Percentiles rank a stretch among this genome's conserved stretches.
Conservation (phyloP, 2,329 filamentous ascomycete species). For the Mariannaea elegans region DNA sequence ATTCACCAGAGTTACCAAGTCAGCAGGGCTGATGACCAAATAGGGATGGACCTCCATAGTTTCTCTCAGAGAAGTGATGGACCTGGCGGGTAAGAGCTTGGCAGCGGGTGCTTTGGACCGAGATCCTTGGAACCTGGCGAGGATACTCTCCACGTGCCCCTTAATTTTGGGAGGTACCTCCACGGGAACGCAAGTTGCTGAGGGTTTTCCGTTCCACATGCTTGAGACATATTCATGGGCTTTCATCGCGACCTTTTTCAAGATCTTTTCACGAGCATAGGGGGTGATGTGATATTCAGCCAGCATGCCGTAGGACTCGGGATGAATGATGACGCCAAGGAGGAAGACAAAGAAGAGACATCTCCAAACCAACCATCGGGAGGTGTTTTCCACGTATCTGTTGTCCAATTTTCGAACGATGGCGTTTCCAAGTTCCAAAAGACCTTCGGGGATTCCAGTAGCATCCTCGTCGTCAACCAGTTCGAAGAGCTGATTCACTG, state of each 20-base stretch:
- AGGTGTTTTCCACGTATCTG: slow-evolving; percentile 76
- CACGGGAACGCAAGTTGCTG: slow-evolving; percentile 58
- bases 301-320: slow-evolving; percentile 83
- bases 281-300: slow-evolving; percentile 92
- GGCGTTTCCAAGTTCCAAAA: slow-evolving; percentile 84
- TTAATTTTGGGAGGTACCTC: slow-evolving; percentile 69
- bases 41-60: slow-evolving; percentile 84
- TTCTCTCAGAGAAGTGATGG: slow-evolving; percentile 76
- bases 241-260: slow-evolving; percentile 81
- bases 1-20: slow-evolving; percentile 82
- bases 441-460: slow-evolving; percentile 85
- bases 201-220: slow-evolving; percentile 74
- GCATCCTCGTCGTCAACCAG: slow-evolving; percentile 85
- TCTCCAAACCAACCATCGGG: slow-evolving; percentile 85
- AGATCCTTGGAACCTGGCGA: slow-evolving; percentile 68
- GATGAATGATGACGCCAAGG: slow-evolving; percentile 83
- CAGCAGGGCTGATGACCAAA: slow-evolving; percentile 80
- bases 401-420: slow-evolving; percentile 80
- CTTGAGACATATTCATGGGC: slow-evolving; percentile 83
- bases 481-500: slow-evolving; percentile 83
- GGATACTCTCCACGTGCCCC: slow-evolving; percentile 75
- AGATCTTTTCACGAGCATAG: slow-evolving; percentile 83
- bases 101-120: slow-evolving; percentile 58
- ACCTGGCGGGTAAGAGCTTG: slow-evolving; percentile 75
- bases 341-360: slow-evolving; percentile 94